Evolutionary conservation across 2,329 filamentous ascomycete species (phyloP).

Genomic region (Ophiostoma montium): DNA sequence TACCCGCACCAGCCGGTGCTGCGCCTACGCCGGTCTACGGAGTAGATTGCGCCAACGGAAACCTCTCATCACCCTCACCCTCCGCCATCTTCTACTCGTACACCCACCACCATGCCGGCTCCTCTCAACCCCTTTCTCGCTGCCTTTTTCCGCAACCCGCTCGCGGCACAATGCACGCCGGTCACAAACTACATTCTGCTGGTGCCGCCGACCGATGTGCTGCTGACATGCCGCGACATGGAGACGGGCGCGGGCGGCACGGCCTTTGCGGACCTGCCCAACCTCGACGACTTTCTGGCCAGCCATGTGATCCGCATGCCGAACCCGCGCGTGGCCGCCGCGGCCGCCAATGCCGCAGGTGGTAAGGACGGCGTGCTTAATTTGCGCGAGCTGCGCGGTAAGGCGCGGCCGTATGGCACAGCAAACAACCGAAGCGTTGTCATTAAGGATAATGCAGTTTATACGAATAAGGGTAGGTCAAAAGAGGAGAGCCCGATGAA

Average conservation of each 20-base stretch:
- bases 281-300: constrained; percentile 84
- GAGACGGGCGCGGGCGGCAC: constrained; percentile 50
- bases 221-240: constrained; percentile 75
- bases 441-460: constrained; percentile 83
- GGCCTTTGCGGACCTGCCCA: constrained; percentile 64
- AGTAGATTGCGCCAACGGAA: no score
- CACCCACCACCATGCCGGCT: constrained; percentile 11
- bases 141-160: constrained; percentile 95
- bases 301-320: constrained; percentile 92
- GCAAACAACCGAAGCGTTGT: constrained; percentile 87
- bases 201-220: constrained; percentile 82
- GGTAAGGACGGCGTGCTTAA: constrained; percentile 46
- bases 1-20: background rate
- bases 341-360: constrained; percentile 32
- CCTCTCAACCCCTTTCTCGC: constrained; percentile 96
- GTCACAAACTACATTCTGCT: constrained; percentile 87
- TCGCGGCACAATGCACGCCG: constrained; percentile 81
- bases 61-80: no score
- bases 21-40: no score
- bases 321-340: constrained; percentile 26
- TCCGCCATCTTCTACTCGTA: no score
- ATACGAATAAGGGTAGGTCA: constrained; percentile 79
- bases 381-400: constrained; percentile 74
- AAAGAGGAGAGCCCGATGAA: no score
- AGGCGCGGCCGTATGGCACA: constrained; percentile 88